A percentile compares a stretch with the other conserved stretches of the same genome.
Evolutionary conservation across 495 filamentous ascomycete species (phyloP).

Genomic region (Trichoderma reesei): DNA sequence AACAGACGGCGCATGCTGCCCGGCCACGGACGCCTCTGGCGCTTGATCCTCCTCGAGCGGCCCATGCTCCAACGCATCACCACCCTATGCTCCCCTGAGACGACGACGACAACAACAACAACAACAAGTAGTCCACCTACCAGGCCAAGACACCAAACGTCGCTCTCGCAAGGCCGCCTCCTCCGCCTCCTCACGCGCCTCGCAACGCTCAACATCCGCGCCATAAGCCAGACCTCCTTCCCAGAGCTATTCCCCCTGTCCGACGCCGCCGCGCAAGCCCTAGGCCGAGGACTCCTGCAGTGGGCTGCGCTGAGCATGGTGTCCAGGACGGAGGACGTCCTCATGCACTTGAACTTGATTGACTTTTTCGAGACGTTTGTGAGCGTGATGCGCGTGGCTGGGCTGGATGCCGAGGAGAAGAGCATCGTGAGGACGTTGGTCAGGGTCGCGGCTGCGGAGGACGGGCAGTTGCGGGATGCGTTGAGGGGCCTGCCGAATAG

Average conservation of each 20-base stretch:
- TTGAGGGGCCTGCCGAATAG: slow-evolving; percentile 33
- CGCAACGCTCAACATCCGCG: slow-evolving; percentile 52
- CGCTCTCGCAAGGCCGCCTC: slow-evolving; percentile 68
- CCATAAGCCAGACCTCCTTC: slow-evolving; percentile 48
- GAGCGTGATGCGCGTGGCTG: slow-evolving; percentile 39
- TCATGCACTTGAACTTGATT: slow-evolving; percentile 73
- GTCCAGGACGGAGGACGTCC: slow-evolving; percentile 51
- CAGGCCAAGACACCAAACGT: slow-evolving; percentile 45
- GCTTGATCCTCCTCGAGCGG: slow-evolving; percentile 55
- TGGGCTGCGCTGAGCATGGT: slow-evolving; percentile 70
- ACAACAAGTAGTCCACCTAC: slow-evolving; percentile 31
- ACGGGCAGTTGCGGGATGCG: slow-evolving; percentile 30
- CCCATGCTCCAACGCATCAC: slow-evolving; percentile 58
- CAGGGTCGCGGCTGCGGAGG: slow-evolving; percentile 27
- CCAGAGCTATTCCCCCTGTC: slow-evolving; percentile 25
- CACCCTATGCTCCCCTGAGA: slow-evolving; percentile 41
- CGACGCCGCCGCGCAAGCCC: slow-evolving; percentile 15
- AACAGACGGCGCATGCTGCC: slow-evolving; percentile 24
- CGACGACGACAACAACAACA: not conserved
- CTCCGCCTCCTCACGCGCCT: slow-evolving; percentile 61
- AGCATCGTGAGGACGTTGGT: slow-evolving; percentile 31
- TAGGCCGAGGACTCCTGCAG: slow-evolving; percentile 52
- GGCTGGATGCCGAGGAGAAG: slow-evolving; percentile 28
- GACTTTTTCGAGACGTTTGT: slow-evolving; percentile 66
- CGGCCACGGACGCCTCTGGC: slow-evolving; percentile 66